phyloP scores from a whole-genome alignment of 208 protist species.

The Wallacemonas rigidus region DNA sequence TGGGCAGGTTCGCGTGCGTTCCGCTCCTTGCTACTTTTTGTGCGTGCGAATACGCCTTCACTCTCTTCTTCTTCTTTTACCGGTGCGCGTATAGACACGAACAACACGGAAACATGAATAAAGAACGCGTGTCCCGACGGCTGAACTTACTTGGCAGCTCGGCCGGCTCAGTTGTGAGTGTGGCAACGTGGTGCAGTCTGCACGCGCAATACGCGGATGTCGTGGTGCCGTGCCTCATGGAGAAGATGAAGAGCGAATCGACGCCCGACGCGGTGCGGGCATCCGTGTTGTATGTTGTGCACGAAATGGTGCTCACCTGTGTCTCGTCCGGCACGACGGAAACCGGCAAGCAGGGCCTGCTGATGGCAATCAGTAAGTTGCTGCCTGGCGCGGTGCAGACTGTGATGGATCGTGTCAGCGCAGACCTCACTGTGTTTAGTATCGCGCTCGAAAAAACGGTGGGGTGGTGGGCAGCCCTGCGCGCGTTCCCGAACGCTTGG shows the following conservation, averaged over 20 bases:
- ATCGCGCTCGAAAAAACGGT: slow-evolving; percentile 51
- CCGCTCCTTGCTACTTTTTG: too few species aligned
- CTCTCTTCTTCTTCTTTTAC: too few species aligned
- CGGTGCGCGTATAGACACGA: not conserved
- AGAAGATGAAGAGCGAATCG: slow-evolving; percentile 48
- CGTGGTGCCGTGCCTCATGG: slow-evolving; percentile 59
- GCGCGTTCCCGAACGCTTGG: slow-evolving; percentile 80
- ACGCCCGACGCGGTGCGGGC: slow-evolving; percentile 53
- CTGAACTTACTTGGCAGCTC: slow-evolving; percentile 75
- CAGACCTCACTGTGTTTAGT: slow-evolving; percentile 41
- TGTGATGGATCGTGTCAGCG: slow-evolving; percentile 17
- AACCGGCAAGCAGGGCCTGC: slow-evolving; percentile 51
- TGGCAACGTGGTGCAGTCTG: slow-evolving; percentile 86
- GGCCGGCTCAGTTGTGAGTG: slow-evolving; percentile 76
- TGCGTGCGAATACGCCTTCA: too few species aligned
- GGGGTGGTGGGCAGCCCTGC: slow-evolving; percentile 76
- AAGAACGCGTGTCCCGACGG: slow-evolving; percentile 57
- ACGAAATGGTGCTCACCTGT: slow-evolving; percentile 85
- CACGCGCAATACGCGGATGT: slow-evolving; percentile 74
- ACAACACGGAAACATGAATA: slow-evolving; percentile 43
- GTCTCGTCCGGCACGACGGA: slow-evolving; percentile 64
- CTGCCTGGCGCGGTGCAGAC: slow-evolving; percentile 55
- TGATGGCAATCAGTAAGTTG: slow-evolving; percentile 53
- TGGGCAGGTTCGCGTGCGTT: too few species aligned
- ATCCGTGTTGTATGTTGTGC: slow-evolving; percentile 78